Evolutionary conservation across 2,329 filamentous ascomycete species (phyloP), one percentile per base, ranked within the genome.

Genomic region (Tolypocladium nubicola): DNA sequence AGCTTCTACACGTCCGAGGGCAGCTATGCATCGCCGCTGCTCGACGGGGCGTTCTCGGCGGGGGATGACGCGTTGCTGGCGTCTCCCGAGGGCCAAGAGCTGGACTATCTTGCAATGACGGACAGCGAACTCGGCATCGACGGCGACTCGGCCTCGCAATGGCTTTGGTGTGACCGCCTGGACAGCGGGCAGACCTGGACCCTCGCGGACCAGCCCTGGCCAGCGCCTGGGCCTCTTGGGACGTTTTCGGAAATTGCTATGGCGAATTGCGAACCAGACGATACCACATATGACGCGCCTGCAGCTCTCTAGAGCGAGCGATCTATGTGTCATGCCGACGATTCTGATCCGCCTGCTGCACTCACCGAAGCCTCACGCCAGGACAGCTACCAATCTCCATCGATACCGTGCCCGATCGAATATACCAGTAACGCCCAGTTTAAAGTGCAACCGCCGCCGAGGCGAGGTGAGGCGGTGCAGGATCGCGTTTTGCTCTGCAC

Each of bases 301-400:
- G 53, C 11, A 55, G 41, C 53, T 55, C 53, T 47, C 11, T 55
- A 55, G 53, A 55, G 53, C 38, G 53, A 55, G 53, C 40, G 30
- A 21, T 45, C 26, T 10, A 21, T 37, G 30, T 13, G 11, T 10
- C 26, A 23, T 19, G 19, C 13, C 41, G 19, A 37, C 16, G 26
- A n/a, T 55, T 43, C 53, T 11, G 10, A 35, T 37, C n/a, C 39
- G 16, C 9, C 16, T n/a, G 39, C 3, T n/a, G 39, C 39, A 41
- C n/a, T n/a, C 39, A 19, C 39, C 4, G 39, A 41, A n/a, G 19
- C 39, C n/a, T 41, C 39, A 41, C 37, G 13, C 37, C 37, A 38
- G 6, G 26, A 30, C 26, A 30, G 26, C 26, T 4, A 3, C 26
- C 4, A 30, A 30, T 30, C 26, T 30, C 26, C 37, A 38, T 38